Percentiles rank a stretch among this genome's conserved stretches.
Evolutionary conservation across 2,329 filamentous ascomycete species (phyloP).

Genomic region (Xylariaceae sp.): DNA sequence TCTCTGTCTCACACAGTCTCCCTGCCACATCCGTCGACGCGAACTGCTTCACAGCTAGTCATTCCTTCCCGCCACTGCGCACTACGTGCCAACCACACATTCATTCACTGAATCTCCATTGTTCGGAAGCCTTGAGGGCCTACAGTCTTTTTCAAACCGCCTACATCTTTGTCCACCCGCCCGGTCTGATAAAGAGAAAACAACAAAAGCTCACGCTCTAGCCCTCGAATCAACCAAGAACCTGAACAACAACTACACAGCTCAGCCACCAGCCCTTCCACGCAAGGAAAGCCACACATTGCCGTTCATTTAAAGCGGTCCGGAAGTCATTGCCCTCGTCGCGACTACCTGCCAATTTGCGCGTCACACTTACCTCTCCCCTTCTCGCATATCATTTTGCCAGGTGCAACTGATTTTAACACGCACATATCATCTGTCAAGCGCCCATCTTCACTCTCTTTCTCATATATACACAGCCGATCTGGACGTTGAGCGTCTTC

Average conservation of each 20-base stretch:
- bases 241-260: background rate
- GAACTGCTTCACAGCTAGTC: too few relatives aligned
- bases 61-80: too few relatives aligned
- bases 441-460: background rate
- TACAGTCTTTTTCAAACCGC: too few relatives aligned
- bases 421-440: too few relatives aligned
- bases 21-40: too few relatives aligned
- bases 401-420: constrained; percentile 18
- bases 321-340: background rate
- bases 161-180: too few relatives aligned
- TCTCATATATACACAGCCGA: constrained; percentile 1
- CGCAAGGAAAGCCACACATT: constrained; percentile 4
- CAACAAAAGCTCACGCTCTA: too few relatives aligned
- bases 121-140: too few relatives aligned
- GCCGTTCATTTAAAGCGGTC: constrained; percentile 5
- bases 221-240: constrained; percentile 1
- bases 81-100: too few relatives aligned
- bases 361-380: constrained; percentile 5
- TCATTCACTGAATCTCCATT: too few relatives aligned
- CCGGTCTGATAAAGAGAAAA: too few relatives aligned
- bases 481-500: background rate
- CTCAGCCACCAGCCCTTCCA: constrained; percentile 5
- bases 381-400: constrained; percentile 12
- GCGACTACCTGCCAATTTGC: background rate
- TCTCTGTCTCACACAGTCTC: background rate